Evolutionary conservation across 139 green algal species (phyloP).

Genomic region (Chlamydomonas eustigma): DNA sequence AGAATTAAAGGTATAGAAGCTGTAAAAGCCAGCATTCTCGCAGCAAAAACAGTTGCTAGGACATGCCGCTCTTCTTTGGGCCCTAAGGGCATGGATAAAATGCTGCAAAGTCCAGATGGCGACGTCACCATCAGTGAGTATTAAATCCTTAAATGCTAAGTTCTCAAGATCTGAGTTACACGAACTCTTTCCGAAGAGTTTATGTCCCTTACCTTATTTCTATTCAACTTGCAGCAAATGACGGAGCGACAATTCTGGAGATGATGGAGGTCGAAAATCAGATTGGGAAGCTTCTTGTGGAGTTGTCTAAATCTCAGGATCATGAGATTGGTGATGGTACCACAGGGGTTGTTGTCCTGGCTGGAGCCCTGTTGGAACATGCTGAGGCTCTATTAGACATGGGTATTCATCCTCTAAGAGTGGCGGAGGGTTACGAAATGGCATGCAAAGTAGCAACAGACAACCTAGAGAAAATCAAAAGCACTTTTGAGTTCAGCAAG

Average conservation of each 20-base stretch:
- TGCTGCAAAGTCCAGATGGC: slow-evolving; percentile 94
- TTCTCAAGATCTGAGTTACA: slow-evolving; percentile 4
- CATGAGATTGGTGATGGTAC: slow-evolving; percentile 93
- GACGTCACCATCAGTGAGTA: slow-evolving; percentile 97
- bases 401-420: slow-evolving; percentile 94
- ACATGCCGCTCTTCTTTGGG: slow-evolving; percentile 79
- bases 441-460: slow-evolving; percentile 86
- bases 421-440: slow-evolving; percentile 98
- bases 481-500: slow-evolving; percentile 76
- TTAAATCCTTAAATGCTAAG: background rate
- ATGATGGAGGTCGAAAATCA: slow-evolving; percentile 99
- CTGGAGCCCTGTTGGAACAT: slow-evolving; percentile 62
- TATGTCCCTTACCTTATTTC: too few species aligned
- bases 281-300: slow-evolving; percentile 98
- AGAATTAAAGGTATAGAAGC: slow-evolving; percentile 89
- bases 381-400: slow-evolving; percentile 94
- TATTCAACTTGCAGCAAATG: slow-evolving; percentile 90
- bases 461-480: slow-evolving; percentile 76
- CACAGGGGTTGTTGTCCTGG: slow-evolving; percentile 91
- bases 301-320: slow-evolving; percentile 88
- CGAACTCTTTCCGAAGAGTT: too few species aligned
- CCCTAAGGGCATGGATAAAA: slow-evolving; percentile 99
- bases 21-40: slow-evolving; percentile 94
- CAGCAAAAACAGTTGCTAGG: slow-evolving; percentile 88
- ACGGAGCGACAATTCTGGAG: slow-evolving; percentile 98